A percentile compares a stretch with the other conserved stretches of the same genome.
Evolutionary conservation across 2,329 filamentous ascomycete genomes (phyloP).

Genomic region (Dactylellina sp.): DNA sequence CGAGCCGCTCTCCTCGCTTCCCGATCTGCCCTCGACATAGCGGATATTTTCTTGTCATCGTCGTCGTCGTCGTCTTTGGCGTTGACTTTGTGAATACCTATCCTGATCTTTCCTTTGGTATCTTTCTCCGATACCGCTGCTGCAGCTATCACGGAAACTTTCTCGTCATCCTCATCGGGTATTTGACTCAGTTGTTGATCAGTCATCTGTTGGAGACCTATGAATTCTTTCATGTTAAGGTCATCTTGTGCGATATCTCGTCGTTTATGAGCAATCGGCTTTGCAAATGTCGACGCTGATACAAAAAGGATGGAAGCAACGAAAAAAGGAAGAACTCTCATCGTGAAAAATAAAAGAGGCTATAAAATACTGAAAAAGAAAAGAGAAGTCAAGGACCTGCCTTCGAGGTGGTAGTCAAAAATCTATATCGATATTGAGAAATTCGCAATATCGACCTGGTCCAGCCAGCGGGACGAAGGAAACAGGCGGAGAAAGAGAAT

Average conservation of each 20-base stretch:
- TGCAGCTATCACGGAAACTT: too few species aligned
- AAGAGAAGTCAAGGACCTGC: conserved; percentile 31
- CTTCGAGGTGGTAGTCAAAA: conserved; percentile 17
- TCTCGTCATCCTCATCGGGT: too few species aligned
- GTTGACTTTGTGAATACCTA: conserved; percentile 1
- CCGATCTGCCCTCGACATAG: neutral
- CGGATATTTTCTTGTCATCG: neutral
- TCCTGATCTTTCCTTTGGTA: conserved; percentile 2
- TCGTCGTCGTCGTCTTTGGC: neutral
- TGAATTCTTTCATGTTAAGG: conserved; percentile 10
- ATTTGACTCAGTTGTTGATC: too few species aligned
- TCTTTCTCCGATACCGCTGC: too few species aligned
- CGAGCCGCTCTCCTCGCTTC: neutral
- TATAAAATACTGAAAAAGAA: conserved; percentile 9
- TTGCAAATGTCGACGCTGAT: conserved; percentile 17
- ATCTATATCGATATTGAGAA: conserved; percentile 28
- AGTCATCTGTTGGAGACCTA: conserved; percentile 9
- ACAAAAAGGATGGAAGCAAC: conserved; percentile 24
- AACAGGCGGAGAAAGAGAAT: conserved; percentile 8
- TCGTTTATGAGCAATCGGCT: neutral
- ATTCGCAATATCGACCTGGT: conserved; percentile 44
- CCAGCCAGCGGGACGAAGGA: conserved; percentile 26
- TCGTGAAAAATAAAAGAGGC: conserved; percentile 4
- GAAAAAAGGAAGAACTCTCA: conserved; percentile 26
- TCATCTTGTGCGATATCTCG: conserved; percentile 7